A percentile compares a stretch with the other conserved stretches of the same genome.
Conservation (phyloP, 192 early-diverging fungal species). For the Phlyctochytrium planicorne region DNA sequence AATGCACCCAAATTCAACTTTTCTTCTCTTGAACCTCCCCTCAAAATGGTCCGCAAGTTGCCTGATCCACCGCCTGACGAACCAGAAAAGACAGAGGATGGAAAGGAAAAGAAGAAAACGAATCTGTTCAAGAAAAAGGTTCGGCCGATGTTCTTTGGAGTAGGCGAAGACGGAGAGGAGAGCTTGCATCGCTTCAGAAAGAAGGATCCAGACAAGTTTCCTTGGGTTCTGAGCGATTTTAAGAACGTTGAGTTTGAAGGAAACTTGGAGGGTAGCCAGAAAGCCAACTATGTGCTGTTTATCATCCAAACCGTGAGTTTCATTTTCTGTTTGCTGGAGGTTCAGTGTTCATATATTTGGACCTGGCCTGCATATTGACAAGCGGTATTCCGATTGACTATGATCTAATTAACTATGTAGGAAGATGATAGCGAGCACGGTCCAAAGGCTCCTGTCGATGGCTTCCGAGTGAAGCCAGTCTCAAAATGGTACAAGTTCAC, state of each 20-base stretch:
- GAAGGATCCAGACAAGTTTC: conserved; percentile 42
- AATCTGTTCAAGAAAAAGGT: conserved; percentile 53
- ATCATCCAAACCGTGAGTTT: conserved; percentile 18
- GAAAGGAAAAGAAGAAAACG: conserved; percentile 22
- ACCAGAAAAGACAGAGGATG: conserved; percentile 10
- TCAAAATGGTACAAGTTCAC: conserved; percentile 50
- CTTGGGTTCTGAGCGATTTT: conserved; percentile 40
- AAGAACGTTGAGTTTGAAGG: conserved; percentile 29
- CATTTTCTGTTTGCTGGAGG: background rate
- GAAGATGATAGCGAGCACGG: background rate
- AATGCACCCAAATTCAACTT: conserved; percentile 25
- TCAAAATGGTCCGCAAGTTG: conserved; percentile 31
- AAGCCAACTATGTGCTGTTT: conserved; percentile 36
- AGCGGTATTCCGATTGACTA: background rate
- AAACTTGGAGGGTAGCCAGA: conserved; percentile 31
- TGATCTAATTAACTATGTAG: background rate
- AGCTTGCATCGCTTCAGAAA: conserved; percentile 8
- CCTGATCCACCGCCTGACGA: conserved; percentile 27
- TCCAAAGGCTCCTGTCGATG: conserved; percentile 18
- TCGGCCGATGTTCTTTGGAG: conserved; percentile 37
- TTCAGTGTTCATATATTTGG: background rate
- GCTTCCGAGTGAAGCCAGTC: conserved; percentile 42
- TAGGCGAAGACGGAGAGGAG: conserved; percentile 13
- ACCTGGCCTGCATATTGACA: background rate
- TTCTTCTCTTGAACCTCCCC: conserved; percentile 21